Evolutionary conservation across 164 flowering plant genomes (phyloP), one percentile per base, ranked within the genome.

Genomic region (Aristolochia contorta): DNA sequence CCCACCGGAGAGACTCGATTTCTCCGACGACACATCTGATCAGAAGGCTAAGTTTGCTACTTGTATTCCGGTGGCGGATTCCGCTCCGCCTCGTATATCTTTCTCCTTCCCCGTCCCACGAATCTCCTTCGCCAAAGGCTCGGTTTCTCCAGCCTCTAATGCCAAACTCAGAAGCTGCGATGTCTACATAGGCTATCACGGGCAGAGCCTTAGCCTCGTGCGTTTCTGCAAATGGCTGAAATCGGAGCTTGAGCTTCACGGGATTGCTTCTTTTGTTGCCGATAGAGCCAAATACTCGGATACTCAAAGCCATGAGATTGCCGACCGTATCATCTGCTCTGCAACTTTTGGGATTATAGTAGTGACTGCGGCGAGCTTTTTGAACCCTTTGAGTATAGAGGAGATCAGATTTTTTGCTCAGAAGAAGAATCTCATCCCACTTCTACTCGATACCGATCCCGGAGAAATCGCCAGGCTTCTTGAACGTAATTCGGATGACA

Each of bases 141-240:
- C 84, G 1, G 77, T 79, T 61, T 84, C 95, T 22, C 83, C 96
- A 15, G 71, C 78, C 37, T 64, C 82, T 32, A 84, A 81, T 74
- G 70, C 89, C 13, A 91, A 86, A 61, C 86, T 86, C 41, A 78
- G 96, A 68, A 88, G 96, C 82, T 86, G 91, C 69, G 97, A 91
- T 73, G 96, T 88, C 15, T 91, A 78, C 74, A 80, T 91, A 50
- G 97, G 97, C n/a, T 86, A 62, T 72, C 87, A 84, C 62, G 91
- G 91, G 6, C 88, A 86, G 41, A 78, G 76, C 57, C 72, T 85
- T 19, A 84, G 78, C 67, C 67, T 91, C 57, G 65, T 66, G 0
- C 77, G 96, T 50, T 82, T 88, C 75, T 86, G 88, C 58, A 88
- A 81, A 75, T 88, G 97, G 97, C 83, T 88, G 15, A 91, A 86